Evolutionary conservation across 2,329 filamentous ascomycete genomes (phyloP).

Genomic region (Colletotrichum aenigma): DNA sequence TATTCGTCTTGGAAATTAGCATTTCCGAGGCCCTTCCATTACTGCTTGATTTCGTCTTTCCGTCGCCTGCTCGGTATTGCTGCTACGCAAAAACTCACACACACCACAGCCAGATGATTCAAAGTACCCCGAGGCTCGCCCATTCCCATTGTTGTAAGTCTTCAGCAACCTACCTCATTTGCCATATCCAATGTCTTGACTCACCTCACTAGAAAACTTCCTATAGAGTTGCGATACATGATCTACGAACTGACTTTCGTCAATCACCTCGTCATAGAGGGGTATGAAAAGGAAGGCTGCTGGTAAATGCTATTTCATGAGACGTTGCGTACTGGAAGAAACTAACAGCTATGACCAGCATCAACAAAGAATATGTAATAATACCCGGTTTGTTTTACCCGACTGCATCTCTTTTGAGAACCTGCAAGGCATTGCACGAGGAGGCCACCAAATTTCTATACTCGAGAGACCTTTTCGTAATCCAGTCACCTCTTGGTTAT

Average conservation of each 20-base stretch:
- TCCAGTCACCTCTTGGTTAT: neutral
- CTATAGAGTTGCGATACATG: neutral
- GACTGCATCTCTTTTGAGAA: neutral
- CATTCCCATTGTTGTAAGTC: neutral
- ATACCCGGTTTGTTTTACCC: no score
- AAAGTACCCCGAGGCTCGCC: neutral
- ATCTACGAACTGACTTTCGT: neutral
- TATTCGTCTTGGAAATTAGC: neutral
- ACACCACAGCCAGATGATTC: neutral
- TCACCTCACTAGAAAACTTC: neutral
- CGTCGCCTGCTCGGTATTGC: neutral
- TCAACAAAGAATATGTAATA: neutral
- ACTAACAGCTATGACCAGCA: neutral
- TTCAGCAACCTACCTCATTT: neutral
- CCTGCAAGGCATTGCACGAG: neutral
- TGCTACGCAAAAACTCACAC: neutral
- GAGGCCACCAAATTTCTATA: neutral
- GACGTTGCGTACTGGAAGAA: neutral
- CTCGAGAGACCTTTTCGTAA: neutral
- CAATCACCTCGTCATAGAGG: neutral
- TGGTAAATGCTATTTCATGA: neutral
- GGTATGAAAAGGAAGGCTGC: neutral
- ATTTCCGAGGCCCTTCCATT: neutral
- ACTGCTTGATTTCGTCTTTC: neutral
- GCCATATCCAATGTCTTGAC: accelerated